Percentiles rank a stretch among this genome's conserved stretches.
phyloP scores from a whole-genome alignment of 2,329 filamentous ascomycete species.

The Beauveria varroae region DNA sequence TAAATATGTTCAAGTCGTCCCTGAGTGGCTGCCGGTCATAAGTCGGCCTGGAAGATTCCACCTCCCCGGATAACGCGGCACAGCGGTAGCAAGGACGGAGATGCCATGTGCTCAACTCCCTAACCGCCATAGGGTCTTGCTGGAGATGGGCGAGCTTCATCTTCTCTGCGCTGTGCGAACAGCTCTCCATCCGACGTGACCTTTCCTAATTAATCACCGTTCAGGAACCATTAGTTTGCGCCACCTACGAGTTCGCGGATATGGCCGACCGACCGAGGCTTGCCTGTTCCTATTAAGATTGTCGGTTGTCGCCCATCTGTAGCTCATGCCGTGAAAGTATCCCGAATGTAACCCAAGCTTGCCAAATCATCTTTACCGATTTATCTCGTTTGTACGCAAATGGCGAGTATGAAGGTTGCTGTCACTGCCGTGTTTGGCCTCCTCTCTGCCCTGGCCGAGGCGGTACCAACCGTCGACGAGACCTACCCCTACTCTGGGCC shows the following conservation, averaged over 20 bases:
- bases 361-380: not conserved
- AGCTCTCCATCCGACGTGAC: not conserved
- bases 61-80: not conserved
- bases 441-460: constrained; percentile 10
- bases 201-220: not conserved
- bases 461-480: constrained; percentile 28
- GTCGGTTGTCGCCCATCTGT: not conserved
- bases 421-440: not conserved
- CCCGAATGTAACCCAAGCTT: not conserved
- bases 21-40: not conserved
- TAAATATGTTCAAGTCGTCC: not conserved
- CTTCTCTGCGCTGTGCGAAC: not conserved
- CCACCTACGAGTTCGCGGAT: not conserved
- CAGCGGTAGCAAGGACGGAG: not conserved
- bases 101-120: not conserved
- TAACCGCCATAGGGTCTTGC: not conserved
- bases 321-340: not conserved
- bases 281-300: not conserved
- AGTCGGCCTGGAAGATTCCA: not conserved
- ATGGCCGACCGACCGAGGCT: not conserved
- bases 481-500: constrained; percentile 41
- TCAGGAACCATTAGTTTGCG: not conserved
- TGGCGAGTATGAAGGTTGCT: not conserved
- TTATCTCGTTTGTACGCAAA: not conserved
- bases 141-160: not conserved